These are phyloP conservation scores for Kandelia obovata DNA, from an alignment of 345 rosid genomes.

Conservation along the genomic window DNA sequence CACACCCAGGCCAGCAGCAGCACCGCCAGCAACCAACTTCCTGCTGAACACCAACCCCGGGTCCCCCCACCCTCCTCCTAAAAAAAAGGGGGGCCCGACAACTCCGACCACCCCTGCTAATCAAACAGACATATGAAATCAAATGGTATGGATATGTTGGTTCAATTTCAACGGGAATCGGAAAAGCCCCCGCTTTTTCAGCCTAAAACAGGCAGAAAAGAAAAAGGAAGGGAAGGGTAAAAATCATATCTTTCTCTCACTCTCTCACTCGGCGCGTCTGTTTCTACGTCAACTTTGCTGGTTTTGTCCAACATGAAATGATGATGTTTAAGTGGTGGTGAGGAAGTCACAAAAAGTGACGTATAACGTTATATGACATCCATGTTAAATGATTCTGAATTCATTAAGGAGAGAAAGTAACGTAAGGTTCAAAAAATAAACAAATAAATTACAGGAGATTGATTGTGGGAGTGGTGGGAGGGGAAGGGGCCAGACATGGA, in stretches of 20 bases:
- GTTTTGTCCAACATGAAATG: constrained; percentile 27
- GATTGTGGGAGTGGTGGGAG: background rate
- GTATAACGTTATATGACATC: background rate
- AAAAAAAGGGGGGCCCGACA: background rate
- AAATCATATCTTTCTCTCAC: constrained; percentile 3
- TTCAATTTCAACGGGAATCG: constrained; percentile 16
- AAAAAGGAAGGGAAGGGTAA: background rate
- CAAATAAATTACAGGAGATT: no score
- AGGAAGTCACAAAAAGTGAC: constrained; percentile 19
- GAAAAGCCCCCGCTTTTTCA: constrained; percentile 18
- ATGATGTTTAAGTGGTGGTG: constrained; percentile 28
- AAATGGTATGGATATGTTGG: no score
- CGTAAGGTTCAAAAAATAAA: background rate
- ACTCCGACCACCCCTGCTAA: background rate
- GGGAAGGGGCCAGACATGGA: background rate
- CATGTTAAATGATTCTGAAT: background rate
- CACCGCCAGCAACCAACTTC: constrained; percentile 18
- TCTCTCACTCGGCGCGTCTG: constrained; percentile 4
- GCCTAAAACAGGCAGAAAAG: background rate
- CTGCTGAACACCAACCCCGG: no score
- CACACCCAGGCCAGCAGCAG: constrained; percentile 22
- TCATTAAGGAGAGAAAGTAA: background rate
- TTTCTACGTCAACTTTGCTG: constrained; percentile 9
- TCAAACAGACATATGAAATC: no score
- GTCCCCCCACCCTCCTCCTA: background rate